Base-by-base conservation (phyloP, 495 filamentous ascomycete species). In the Penicillium antarcticum region DNA sequence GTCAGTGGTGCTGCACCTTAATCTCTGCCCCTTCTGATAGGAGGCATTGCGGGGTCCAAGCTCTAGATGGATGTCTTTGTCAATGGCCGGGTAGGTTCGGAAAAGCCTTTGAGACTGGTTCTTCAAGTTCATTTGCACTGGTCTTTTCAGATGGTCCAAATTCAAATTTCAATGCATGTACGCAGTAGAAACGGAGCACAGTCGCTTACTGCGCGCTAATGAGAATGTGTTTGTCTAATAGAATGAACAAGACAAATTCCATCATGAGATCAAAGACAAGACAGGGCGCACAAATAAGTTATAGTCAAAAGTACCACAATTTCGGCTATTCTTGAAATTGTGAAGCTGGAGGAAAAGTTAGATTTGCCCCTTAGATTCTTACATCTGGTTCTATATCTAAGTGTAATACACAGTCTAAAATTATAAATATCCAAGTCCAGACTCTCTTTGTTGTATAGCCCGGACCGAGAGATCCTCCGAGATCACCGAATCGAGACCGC, bases 1-100 rank as follows among this genome's bases (percentile, higher is more conserved):
- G 43, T 47, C n/a, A 31, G 21, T 31, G 21, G 46, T 37, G 35
- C 45, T 45, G 40, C 51, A 63, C 39, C 42, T 48, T 39, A 17
- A 34, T 57, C 58, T 53, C 53, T 51, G 55, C 43, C 26, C 23
- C 45, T 44, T 48, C 34, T 62, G 55, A 61, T 61, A 58, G 44
- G 52, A 61, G 47, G 26, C 35, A 40, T 38, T 34, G 48, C 46
- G 58, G 44, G 55, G 58, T 56, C 61, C 51, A 58, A 56, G 52
- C 53, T 62, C 51, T 19, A 26, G 14, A 7, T 42, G 10, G 21
- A 11, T 48, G 13, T 23, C 32, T 41, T 44, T 34, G 37, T 34
- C 6, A 51, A 47, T 55, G 46, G 38, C 41, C 55, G 50, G 48
- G 43, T 36, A 17, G 39, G 45, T 18, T 53, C 48, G 46, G 53